phyloP scores from a whole-genome alignment of 2,329 filamentous ascomycete species.

The Stemphylium lycopersici region DNA sequence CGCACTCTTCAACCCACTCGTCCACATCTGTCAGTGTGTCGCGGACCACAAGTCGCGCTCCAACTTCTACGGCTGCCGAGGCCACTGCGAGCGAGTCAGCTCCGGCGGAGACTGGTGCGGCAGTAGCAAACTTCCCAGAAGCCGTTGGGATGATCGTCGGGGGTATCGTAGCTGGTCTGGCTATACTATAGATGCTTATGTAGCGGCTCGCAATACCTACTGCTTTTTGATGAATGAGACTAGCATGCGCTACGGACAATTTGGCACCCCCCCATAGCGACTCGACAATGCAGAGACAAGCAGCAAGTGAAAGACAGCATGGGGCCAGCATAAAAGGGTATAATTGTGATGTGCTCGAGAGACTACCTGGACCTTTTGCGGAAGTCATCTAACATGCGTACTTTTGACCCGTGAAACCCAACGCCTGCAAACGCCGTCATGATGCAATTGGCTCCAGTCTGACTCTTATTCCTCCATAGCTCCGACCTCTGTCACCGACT shows the following conservation, averaged over 20 bases:
- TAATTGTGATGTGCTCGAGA: slow-evolving; percentile 30
- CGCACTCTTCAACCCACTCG: neutral
- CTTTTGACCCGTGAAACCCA: slow-evolving; percentile 25
- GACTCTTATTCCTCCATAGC: slow-evolving; percentile 52
- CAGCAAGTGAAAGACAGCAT: neutral
- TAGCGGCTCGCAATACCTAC: neutral
- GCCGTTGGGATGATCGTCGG: slow-evolving; percentile 27
- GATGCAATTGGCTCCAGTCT: slow-evolving; percentile 21
- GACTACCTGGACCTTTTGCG: slow-evolving; percentile 10
- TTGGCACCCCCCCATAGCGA: neutral
- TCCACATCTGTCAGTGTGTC: slow-evolving; percentile 12
- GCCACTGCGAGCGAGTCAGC: slow-evolving; percentile 18
- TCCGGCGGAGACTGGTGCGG: slow-evolving; percentile 25
- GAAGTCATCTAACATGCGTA: slow-evolving; percentile 18
- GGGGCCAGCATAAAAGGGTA: slow-evolving; percentile 30
- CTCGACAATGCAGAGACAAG: neutral
- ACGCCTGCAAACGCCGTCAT: slow-evolving; percentile 36
- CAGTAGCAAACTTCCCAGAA: slow-evolving; percentile 19
- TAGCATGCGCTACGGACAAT: neutral
- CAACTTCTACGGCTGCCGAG: slow-evolving; percentile 7
- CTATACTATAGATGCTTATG: slow-evolving; percentile 13
- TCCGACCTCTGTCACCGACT: slow-evolving; percentile 59
- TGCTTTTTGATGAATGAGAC: neutral
- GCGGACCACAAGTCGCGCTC: slow-evolving; percentile 6
- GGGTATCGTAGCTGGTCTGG: slow-evolving; percentile 30